Base-by-base conservation (phyloP, 2,329 filamentous ascomycete genomes). In the Escovopsis weberi region DNA sequence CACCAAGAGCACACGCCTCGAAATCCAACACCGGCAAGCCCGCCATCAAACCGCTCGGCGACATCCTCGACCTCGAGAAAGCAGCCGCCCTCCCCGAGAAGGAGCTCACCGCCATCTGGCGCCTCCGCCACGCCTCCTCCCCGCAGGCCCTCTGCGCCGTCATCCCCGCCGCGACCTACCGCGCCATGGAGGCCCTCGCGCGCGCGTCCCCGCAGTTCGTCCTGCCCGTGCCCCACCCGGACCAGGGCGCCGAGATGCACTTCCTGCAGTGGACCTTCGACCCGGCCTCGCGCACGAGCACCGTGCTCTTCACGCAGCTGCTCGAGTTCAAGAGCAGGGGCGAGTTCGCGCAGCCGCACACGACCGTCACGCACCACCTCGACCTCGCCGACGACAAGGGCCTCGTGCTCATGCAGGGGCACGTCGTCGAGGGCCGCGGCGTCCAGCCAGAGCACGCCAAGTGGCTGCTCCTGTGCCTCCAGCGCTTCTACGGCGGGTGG, bases 241-340 rank as follows among this genome's bases (percentile, higher is more conserved):
- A 61, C 23, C 68, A 69, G 50, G 85, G 85, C 41, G 85, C 87
- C 38, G 91, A 96, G 62, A 87, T 98, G 38, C 91, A 98, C 64
- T 94, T 94, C 61, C 64, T 98, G 48, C 89, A 98, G 63, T 98
- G 93, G 86, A 84, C 83, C 0, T 95, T 94, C 62, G 88, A 94
- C 46, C 65, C 62, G 19, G 66, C 66, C 44, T 73, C 70, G 15
- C 65, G 72, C 46, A 81, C 78, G 4, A 76, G 74, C 45, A 85
- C 82, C 0, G 80, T 96, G 6, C 78, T 98, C 32, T 96, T 98
- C 65, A 98, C 91, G 1, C 84, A 91, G 56, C 72, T 98, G 30
- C 89, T 85, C 12, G 86, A 95, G 59, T 98, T 83, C 67, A 95
- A 96, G 69, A 66, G 85, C 45, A 74, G 89, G 41, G 88, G 88